Base-by-base conservation (phyloP, 805 yeast genomes). In the Grigorovia jiainica region DNA sequence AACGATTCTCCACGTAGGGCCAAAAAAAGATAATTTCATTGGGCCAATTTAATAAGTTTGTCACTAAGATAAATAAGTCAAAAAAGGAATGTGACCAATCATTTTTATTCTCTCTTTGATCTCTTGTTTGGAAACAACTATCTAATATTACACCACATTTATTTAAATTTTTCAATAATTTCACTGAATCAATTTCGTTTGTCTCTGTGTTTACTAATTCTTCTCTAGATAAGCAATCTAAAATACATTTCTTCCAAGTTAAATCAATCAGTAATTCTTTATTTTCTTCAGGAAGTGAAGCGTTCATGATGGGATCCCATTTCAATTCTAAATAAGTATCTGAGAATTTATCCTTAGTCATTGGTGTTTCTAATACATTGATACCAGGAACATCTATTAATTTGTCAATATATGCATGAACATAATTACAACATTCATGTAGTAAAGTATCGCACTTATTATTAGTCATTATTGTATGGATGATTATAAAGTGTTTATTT, bases 1-100 rank as follows among this genome's bases (percentile, higher is more conserved):
- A 36, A 38, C 63, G 53, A 17, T 60, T 48, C 40, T 56, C 60
- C 7, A 54, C 44, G 38, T 58, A 60, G 5, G 55, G 47, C 62
- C 61, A 60, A 42, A 59, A 60, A 16, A 48, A 27, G 31, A 48
- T 29, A 5, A 51, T 44, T 23, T 45, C 52, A 4, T 27, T 24
- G 4, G 64, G 64, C 54, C 59, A 53, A n/a, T 38, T 41, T 17
- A 60, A 36, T 34, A 52, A 25, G 30, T 53, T 54, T 17, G 51
- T 13, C 4, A 45, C 39, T n/a, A 44, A 41, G 7, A 52, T 42
- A 35, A 57, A 50, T 6, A 58, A 39, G 17, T 48, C 54, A 42
- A 60, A 59, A 43, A 40, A 59, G 2, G 54, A 17, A 1, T 39
- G 30, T 11, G 49, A 42, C 63, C 65, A 59, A 18, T 27, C 24